A percentile compares a stretch with the other conserved stretches of the same genome.
Evolutionary conservation across 179 eudicot genomes (phyloP).

Genomic region (Spergularia azorica): DNA sequence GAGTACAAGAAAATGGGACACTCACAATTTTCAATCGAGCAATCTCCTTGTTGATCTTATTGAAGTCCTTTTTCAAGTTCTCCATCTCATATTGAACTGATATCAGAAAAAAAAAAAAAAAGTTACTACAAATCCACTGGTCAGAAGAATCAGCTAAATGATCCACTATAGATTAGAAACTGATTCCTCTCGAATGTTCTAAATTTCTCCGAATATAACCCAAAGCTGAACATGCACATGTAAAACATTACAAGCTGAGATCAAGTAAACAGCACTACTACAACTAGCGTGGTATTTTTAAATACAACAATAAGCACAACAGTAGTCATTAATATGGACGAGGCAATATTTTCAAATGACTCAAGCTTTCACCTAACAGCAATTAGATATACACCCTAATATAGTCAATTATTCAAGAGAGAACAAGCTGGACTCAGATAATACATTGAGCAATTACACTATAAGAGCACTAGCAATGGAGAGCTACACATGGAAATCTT

Average conservation of each 20-base stretch:
- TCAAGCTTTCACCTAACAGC: too few species aligned
- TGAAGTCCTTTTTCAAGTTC: slow-evolving; percentile 60
- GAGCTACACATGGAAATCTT: neutral
- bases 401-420: neutral
- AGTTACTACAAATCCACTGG: neutral
- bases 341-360: neutral
- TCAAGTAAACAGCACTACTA: neutral
- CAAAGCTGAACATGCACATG: neutral
- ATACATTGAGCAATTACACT: neutral
- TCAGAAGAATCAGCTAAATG: neutral
- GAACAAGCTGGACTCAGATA: neutral
- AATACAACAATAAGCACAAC: neutral
- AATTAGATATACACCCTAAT: neutral
- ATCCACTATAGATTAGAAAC: neutral
- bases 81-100: slow-evolving; percentile 86
- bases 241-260: neutral
- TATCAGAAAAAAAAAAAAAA: neutral
- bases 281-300: neutral
- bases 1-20: neutral
- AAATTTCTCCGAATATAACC: too few species aligned
- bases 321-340: neutral
- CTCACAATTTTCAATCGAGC: slow-evolving; percentile 71
- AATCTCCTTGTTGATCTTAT: slow-evolving; percentile 66
- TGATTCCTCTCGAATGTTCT: neutral
- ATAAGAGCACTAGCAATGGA: neutral